Conservation (phyloP, 169 alveolate species). For the Eimeria brunetti region DNA sequence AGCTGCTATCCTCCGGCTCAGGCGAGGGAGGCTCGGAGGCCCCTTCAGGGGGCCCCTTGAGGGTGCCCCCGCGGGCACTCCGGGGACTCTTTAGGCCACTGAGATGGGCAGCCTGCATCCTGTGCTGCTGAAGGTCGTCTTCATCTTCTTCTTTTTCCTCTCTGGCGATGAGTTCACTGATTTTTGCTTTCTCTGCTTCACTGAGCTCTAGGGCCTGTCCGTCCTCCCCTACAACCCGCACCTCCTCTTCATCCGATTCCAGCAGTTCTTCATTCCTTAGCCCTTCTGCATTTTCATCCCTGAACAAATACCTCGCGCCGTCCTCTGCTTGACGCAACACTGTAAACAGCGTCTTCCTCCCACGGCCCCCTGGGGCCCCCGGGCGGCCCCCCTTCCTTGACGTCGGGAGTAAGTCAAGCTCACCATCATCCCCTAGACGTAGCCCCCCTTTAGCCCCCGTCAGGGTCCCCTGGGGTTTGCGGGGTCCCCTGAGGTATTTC, state of each 20-base stretch:
- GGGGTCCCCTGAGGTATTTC: conserved; percentile 62
- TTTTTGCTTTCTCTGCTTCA: conserved; percentile 47
- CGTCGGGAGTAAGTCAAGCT: neutral
- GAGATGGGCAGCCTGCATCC: neutral
- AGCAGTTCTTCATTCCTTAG: conserved; percentile 6
- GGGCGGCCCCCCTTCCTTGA: conserved; percentile 2
- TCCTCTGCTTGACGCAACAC: conserved; percentile 31
- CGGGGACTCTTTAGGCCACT: neutral
- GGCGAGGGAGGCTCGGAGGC: conserved; percentile 4
- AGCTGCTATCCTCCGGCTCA: neutral
- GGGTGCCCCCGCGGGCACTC: neutral
- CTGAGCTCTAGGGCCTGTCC: conserved; percentile 36
- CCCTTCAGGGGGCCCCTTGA: neutral
- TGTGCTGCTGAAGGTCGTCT: neutral
- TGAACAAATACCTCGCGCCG: conserved; percentile 31
- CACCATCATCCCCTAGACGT: conserved; percentile 32
- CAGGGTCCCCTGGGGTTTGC: conserved; percentile 27
- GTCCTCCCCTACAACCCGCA: conserved; percentile 58
- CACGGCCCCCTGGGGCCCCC: neutral
- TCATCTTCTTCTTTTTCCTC: conserved; percentile 11
- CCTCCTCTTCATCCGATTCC: conserved; percentile 47
- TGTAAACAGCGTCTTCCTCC: conserved; percentile 30
- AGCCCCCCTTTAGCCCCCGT: conserved; percentile 2
- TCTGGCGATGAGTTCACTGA: conserved; percentile 19
- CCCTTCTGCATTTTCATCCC: neutral